Evolutionary conservation across 257 asterid species (phyloP).

Genomic region (Apocynum venetum): DNA sequence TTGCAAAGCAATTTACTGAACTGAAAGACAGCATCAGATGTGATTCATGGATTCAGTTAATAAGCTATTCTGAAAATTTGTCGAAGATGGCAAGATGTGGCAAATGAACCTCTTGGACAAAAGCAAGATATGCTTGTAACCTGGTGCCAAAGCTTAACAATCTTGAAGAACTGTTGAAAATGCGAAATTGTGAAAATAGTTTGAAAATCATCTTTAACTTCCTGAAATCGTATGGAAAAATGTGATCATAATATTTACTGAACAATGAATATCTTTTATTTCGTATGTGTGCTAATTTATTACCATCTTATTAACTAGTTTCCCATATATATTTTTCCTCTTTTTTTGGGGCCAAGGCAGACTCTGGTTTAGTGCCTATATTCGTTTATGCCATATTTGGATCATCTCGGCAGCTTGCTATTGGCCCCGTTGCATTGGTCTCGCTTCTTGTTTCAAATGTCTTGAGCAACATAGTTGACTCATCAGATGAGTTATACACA

Average conservation of each 20-base stretch:
- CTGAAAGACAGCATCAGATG: background rate
- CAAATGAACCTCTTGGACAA: background rate
- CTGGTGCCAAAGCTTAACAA: background rate
- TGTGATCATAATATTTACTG: background rate
- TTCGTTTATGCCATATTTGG: slow-evolving; percentile 90
- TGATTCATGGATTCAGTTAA: background rate
- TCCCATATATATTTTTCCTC: background rate
- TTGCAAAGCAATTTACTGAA: background rate
- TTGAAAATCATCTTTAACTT: background rate
- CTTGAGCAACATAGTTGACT: slow-evolving; percentile 70
- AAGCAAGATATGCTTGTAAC: background rate
- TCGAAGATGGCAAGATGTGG: background rate
- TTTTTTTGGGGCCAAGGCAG: slow-evolving; percentile 33
- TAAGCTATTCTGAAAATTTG: background rate
- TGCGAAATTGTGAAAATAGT: background rate
- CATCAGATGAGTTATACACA: slow-evolving; percentile 81
- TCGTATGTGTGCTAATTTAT: background rate
- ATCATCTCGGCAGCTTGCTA: slow-evolving; percentile 98
- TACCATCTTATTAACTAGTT: slow-evolving; percentile 3
- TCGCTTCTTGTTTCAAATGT: slow-evolving; percentile 95
- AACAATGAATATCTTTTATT: background rate
- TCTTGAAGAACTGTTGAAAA: background rate
- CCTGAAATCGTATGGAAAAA: background rate
- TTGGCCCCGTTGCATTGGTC: slow-evolving; percentile 96
- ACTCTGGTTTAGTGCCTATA: slow-evolving; percentile 96